phyloP scores from a whole-genome alignment of 805 yeast species.

The Yamadazyma kitorensis region DNA sequence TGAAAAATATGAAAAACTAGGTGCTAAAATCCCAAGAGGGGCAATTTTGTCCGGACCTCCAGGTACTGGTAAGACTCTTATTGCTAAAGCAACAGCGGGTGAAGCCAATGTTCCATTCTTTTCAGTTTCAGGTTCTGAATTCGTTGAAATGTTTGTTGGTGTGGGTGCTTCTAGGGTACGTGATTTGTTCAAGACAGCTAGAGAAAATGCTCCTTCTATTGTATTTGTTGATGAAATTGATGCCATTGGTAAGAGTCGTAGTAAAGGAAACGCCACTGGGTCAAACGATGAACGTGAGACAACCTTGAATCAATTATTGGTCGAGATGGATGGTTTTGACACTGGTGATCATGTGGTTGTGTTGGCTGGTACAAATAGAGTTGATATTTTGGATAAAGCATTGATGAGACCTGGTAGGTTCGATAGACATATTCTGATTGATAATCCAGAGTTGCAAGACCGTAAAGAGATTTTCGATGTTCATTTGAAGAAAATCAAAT shows the following conservation, averaged over 20 bases:
- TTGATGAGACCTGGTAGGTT: slow-evolving; percentile 96
- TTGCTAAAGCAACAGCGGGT: slow-evolving; percentile 99
- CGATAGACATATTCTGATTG: slow-evolving; percentile 88
- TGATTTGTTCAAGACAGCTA: slow-evolving; percentile 87
- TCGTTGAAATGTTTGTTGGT: slow-evolving; percentile 98
- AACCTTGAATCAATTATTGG: slow-evolving; percentile 90
- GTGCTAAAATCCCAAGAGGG: slow-evolving; percentile 98
- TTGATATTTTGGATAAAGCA: slow-evolving; percentile 91
- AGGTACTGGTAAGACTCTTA: slow-evolving; percentile 96
- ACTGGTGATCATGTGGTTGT: slow-evolving; percentile 92
- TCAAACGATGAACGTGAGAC: slow-evolving; percentile 97
- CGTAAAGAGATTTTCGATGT: slow-evolving; percentile 90
- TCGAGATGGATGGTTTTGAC: slow-evolving; percentile 98
- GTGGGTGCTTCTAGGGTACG: slow-evolving; percentile 98
- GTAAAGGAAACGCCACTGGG: slow-evolving; percentile 72
- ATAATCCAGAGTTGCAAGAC: slow-evolving; percentile 93
- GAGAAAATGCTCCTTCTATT: slow-evolving; percentile 92
- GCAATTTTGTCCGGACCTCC: slow-evolving; percentile 98
- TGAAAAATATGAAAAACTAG: slow-evolving; percentile 81
- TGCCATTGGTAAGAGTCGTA: slow-evolving; percentile 94
- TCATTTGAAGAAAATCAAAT: slow-evolving; percentile 48
- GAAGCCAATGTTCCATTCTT: slow-evolving; percentile 98
- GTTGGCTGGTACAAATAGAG: slow-evolving; percentile 94
- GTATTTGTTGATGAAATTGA: slow-evolving; percentile 98
- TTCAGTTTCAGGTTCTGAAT: slow-evolving; percentile 96